Base-by-base conservation (phyloP, 805 yeast genomes). In the Metschnikowia henanensis region DNA sequence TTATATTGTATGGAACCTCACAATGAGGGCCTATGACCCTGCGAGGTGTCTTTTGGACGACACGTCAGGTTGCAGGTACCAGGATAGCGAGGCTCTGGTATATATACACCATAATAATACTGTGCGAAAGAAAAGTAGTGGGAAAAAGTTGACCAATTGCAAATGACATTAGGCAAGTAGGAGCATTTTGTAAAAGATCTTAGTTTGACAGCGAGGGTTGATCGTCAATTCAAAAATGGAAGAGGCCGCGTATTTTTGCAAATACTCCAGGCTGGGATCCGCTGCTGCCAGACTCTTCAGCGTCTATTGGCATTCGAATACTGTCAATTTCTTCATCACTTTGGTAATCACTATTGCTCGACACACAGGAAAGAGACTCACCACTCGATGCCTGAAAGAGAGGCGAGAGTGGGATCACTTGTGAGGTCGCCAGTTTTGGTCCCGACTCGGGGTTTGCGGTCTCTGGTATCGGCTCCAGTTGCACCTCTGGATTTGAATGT, bases 281-380 rank as follows among this genome's bases (percentile, higher is more conserved):
- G 21, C 30, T 3, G 30, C 21, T 22, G 19, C 28, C 33, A 9
- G 16, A 17, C 16, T 7, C 37, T 10, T 36, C 33, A 13, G 5
- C 19, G 6, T 23, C 16, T 4, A 31, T 35, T 13, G 45, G 17
- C 7, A 22, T 30, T 7, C 23, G 29, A 23, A 41, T 19, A 16
- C 45, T 30, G 30, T 35, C 40, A 28, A 41, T 30, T 18, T 43
- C 45, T 13, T 37, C 46, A 19, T 43, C 46, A 22, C 38, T 37
- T 10, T 17, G 13, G 35, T 37, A 43, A 5, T 37, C 41, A n/a
- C 41, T 37, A 17, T 30, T 37, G 28, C 39, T 37, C n/a, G 46
- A 43, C 6, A 23, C 13, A 13, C 3, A 22, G 4, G 46, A 33
- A 2, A 30, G 16, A 13, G 12, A 30, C 8, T 30, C 20, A 20